A percentile compares a stretch with the other conserved stretches of the same genome.
phyloP scores from a whole-genome alignment of 495 filamentous ascomycete species.

The Aspergillus mulundensis region DNA sequence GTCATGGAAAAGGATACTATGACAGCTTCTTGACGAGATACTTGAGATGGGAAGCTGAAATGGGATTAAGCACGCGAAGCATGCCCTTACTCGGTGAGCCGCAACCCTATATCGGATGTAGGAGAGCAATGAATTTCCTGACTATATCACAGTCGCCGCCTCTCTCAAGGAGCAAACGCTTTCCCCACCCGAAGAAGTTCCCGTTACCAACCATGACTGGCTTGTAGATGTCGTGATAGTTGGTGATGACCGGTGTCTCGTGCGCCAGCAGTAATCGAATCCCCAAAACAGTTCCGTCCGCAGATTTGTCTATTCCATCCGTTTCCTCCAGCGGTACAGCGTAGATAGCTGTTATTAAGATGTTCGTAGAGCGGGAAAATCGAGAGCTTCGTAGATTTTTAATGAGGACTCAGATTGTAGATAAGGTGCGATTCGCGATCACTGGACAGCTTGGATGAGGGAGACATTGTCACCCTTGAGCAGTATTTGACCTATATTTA shows the following conservation, averaged over 20 bases:
- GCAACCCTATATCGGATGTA: constrained; percentile 8
- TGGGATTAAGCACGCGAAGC: constrained; percentile 33
- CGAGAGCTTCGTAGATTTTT: constrained; percentile 2
- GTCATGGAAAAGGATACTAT: constrained; percentile 97
- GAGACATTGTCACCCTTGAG: constrained; percentile 98
- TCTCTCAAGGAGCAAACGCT: constrained; percentile 86
- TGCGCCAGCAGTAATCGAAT: constrained; percentile 26
- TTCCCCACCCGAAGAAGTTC: constrained; percentile 54
- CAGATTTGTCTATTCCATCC: constrained; percentile 18
- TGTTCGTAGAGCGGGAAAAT: constrained; percentile 14
- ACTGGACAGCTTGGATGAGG: constrained; percentile 76
- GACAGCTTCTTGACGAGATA: constrained; percentile 84
- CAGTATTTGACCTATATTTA: constrained; percentile 77
- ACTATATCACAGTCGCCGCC: constrained; percentile 63
- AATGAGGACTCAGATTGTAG: constrained; percentile 1
- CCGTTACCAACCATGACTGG: constrained; percentile 64
- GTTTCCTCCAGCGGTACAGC: constrained; percentile 17
- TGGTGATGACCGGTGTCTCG: constrained; percentile 49
- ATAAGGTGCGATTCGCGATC: constrained; percentile 10
- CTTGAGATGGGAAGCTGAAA: constrained; percentile 39
- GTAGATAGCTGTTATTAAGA: constrained; percentile 21
- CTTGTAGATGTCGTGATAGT: constrained; percentile 61
- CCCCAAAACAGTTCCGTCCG: constrained; percentile 16
- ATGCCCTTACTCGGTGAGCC: constrained; percentile 65
- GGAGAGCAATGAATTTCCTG: constrained; percentile 18